These are phyloP conservation scores for Phytophthora sp. DNA, from an alignment of 352 stramenopile species.

Conservation along the genomic window DNA sequence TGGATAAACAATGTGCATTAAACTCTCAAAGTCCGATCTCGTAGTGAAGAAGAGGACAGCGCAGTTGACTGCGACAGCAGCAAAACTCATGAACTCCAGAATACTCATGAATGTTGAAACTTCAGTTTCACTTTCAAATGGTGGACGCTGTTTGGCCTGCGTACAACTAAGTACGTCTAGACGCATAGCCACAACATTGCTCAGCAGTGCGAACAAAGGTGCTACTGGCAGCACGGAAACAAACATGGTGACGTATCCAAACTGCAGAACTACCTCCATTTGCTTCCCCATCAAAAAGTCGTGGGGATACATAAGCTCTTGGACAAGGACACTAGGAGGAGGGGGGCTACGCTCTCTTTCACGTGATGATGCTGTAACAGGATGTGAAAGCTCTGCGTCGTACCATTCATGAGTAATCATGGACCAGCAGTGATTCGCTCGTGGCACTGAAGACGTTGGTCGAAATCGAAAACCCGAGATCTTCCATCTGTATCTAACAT, in stretches of 20 bases:
- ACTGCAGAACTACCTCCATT: constrained; percentile 86
- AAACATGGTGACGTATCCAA: constrained; percentile 96
- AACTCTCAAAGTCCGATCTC: constrained; percentile 64
- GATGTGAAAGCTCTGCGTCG: constrained; percentile 36
- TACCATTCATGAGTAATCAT: constrained; percentile 63
- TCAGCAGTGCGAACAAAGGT: constrained; percentile 86
- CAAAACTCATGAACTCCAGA: constrained; percentile 92
- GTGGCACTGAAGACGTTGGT: constrained; percentile 10
- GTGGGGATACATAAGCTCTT: constrained; percentile 75
- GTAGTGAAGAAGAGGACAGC: constrained; percentile 78
- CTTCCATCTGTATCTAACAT: constrained; percentile 54
- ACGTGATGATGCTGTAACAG: not conserved
- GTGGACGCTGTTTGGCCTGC: constrained; percentile 71
- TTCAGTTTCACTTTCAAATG: constrained; percentile 83
- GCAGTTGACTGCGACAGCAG: constrained; percentile 78
- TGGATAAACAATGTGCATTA: constrained; percentile 30
- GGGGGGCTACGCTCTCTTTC: constrained; percentile 12
- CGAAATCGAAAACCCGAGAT: constrained; percentile 45
- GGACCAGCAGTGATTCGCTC: constrained; percentile 17
- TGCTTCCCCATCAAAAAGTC: constrained; percentile 81
- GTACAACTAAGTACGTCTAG: constrained; percentile 85
- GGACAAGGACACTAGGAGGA: constrained; percentile 58
- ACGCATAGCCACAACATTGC: constrained; percentile 89
- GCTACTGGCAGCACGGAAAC: constrained; percentile 91
- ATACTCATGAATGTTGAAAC: constrained; percentile 93